Percentiles rank a stretch among this genome's conserved stretches.
Conservation (phyloP, 2,329 filamentous ascomycete genomes). For the Magnaporthiopsis incrustans region DNA sequence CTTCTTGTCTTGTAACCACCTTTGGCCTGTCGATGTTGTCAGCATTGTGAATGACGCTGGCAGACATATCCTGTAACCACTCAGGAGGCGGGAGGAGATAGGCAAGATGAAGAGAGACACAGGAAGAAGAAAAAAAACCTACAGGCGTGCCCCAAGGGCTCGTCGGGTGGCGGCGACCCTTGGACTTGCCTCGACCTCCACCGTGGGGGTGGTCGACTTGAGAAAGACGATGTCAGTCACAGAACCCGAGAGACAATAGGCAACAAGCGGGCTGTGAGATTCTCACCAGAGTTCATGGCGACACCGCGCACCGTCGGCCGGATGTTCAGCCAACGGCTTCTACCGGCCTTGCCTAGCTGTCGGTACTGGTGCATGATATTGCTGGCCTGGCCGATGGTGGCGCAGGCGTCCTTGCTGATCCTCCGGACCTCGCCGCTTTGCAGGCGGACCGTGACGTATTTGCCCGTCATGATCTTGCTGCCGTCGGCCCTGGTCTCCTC, state of each 20-base stretch:
- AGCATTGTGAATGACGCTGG: constrained; percentile 14
- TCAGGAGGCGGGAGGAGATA: background rate
- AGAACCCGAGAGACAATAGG: background rate
- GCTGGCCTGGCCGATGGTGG: constrained; percentile 89
- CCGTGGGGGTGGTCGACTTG: constrained; percentile 90
- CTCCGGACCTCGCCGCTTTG: constrained; percentile 89
- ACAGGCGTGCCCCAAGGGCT: constrained; percentile 95
- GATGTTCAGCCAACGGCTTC: constrained; percentile 88
- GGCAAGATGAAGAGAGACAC: background rate
- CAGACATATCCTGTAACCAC: background rate
- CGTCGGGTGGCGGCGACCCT: constrained; percentile 92
- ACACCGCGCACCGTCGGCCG: constrained; percentile 92
- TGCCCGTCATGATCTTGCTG: constrained; percentile 55
- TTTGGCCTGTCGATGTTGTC: constrained; percentile 50
- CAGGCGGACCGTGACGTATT: constrained; percentile 75
- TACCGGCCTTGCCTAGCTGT: constrained; percentile 89
- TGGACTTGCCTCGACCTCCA: constrained; percentile 98
- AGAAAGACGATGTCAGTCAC: constrained; percentile 9
- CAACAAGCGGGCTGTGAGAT: background rate
- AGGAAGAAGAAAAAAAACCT: constrained; percentile 33
- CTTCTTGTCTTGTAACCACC: constrained; percentile 86
- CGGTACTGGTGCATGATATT: constrained; percentile 87
- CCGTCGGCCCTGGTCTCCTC: constrained; percentile 55
- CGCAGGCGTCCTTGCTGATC: constrained; percentile 86
- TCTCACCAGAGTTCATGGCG: constrained; percentile 89